phyloP scores from a whole-genome alignment of 1,139 yeast species.

The Tardiomyces digboiensis region DNA sequence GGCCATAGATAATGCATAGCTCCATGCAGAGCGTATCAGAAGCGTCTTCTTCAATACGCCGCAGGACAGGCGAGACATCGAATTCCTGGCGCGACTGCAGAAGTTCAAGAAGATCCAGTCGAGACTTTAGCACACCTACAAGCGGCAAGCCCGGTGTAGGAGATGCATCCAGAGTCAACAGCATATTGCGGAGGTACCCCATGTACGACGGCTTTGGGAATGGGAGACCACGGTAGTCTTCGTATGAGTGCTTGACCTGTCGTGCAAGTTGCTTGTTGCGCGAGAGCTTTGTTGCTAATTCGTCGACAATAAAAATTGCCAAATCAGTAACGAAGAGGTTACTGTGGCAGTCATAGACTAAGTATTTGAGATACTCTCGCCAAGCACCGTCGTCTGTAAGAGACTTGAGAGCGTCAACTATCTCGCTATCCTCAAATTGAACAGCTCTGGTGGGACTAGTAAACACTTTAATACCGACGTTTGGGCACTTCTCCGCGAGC shows the following conservation, averaged over 20 bases:
- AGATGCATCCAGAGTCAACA: not conserved
- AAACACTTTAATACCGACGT: constrained; percentile 33
- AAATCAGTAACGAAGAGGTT: constrained; percentile 25
- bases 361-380: constrained; percentile 25
- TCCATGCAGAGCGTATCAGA: not conserved
- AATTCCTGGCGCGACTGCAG: not conserved
- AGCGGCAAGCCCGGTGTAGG: not conserved
- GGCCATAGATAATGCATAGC: not conserved
- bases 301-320: constrained; percentile 25
- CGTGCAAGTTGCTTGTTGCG: constrained; percentile 9
- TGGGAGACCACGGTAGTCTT: constrained; percentile 20
- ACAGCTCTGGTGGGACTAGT: constrained; percentile 19
- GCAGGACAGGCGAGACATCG: not conserved
- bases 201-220: constrained; percentile 22
- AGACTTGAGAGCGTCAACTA: constrained; percentile 17
- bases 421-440: constrained; percentile 18
- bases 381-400: constrained; percentile 24
- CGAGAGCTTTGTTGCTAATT: constrained; percentile 20
- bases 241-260: constrained; percentile 15
- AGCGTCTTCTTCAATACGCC: not conserved
- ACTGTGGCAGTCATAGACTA: constrained; percentile 24
- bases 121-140: not conserved
- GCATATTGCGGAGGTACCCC: not conserved
- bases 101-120: not conserved
- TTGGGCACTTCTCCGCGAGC: constrained; percentile 33